Percentiles rank a stretch among this genome's conserved stretches.
Evolutionary conservation across 345 rosid species (phyloP).

Genomic region (Ailanthus altissimus): DNA sequence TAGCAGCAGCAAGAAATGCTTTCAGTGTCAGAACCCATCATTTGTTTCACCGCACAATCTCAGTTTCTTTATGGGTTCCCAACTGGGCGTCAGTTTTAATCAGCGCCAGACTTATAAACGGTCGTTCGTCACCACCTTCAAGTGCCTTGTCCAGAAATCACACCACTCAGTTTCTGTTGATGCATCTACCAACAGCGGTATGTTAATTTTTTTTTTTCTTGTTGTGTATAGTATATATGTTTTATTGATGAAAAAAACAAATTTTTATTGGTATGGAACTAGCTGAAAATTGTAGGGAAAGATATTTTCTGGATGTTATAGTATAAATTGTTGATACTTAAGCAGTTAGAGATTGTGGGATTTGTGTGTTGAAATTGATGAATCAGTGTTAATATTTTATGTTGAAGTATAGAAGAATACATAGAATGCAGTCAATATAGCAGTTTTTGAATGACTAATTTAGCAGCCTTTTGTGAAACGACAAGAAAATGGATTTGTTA

Average conservation of each 20-base stretch:
- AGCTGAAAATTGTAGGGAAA: neutral
- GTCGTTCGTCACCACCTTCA: conserved; percentile 18
- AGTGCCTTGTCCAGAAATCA: conserved; percentile 31
- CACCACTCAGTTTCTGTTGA: conserved; percentile 27
- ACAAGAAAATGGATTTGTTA: neutral
- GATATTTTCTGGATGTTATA: neutral
- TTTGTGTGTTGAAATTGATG: neutral
- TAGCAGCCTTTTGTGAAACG: neutral
- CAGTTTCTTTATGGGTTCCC: conserved; percentile 23
- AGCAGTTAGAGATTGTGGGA: neutral
- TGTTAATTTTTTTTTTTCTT: neutral
- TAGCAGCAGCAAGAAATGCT: neutral
- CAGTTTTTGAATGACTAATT: neutral
- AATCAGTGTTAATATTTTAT: neutral
- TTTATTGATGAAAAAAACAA: neutral
- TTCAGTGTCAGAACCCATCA: neutral
- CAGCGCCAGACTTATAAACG: neutral
- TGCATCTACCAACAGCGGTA: conserved; percentile 30
- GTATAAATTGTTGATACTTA: neutral
- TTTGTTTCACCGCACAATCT: neutral
- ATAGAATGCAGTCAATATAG: neutral
- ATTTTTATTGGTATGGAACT: neutral
- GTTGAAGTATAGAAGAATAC: neutral
- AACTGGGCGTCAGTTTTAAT: conserved; percentile 17
- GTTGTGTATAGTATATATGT: neutral